These are phyloP conservation scores for Neurospora sp. DNA, from an alignment of 495 filamentous ascomycete species.

Conservation along the genomic window DNA sequence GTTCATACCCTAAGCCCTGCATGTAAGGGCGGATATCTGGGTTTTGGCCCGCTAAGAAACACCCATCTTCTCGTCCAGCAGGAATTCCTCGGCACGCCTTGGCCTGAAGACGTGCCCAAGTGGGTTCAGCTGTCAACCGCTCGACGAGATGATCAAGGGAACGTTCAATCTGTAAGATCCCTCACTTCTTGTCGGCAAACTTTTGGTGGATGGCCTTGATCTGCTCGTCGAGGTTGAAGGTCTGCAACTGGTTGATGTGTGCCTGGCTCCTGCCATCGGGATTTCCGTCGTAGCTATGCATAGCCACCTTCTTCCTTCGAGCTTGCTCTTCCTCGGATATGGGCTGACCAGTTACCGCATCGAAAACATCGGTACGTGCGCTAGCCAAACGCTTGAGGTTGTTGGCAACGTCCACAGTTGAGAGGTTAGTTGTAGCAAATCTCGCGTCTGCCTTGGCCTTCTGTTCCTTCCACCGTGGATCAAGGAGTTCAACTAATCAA, in stretches of 20 bases:
- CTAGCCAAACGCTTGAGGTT: constrained; percentile 96
- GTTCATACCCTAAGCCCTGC: background rate
- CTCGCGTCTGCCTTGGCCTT: constrained; percentile 77
- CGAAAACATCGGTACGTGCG: constrained; percentile 86
- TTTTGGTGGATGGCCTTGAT: constrained; percentile 59
- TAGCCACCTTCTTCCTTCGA: constrained; percentile 62
- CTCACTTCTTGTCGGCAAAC: constrained; percentile 39
- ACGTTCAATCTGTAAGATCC: background rate
- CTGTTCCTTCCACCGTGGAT: constrained; percentile 94
- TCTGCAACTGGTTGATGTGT: constrained; percentile 37
- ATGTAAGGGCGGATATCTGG: background rate
- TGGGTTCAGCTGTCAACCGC: background rate
- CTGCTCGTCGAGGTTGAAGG: constrained; percentile 60
- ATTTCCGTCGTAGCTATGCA: constrained; percentile 54
- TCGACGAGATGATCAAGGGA: background rate
- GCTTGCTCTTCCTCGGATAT: constrained; percentile 65
- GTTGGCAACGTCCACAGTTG: constrained; percentile 76
- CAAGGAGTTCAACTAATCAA: constrained; percentile 59
- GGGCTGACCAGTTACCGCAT: constrained; percentile 56
- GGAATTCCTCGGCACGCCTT: background rate
- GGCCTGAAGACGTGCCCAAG: background rate
- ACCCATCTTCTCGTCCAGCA: background rate
- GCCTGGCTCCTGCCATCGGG: constrained; percentile 47
- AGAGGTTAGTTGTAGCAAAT: constrained; percentile 77
- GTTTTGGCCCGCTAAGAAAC: background rate